Base-by-base conservation (phyloP, 352 stramenopile species). In the Pythium rishiriense region DNA sequence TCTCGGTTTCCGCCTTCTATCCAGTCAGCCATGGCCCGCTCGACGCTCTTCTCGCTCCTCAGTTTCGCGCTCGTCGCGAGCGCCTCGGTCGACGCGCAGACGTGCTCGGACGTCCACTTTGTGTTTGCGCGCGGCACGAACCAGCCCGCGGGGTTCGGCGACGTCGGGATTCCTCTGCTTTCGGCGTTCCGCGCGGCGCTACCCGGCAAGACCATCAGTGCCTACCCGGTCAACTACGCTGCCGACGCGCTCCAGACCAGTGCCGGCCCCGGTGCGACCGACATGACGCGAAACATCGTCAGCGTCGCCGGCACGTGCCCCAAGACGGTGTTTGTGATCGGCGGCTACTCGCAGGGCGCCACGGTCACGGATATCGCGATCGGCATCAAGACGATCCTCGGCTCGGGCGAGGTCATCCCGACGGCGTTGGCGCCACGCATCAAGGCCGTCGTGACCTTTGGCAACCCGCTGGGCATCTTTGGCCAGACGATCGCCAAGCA, bases 41-140 rank as follows among this genome's bases (percentile, higher is more conserved):
- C 45, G 9, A 8, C 45, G 26, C 45, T 17, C 10, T 51, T 24
- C 21, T 53, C 47, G 12, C 47, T 45, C 50, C n/a, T 57, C 50
- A 31, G n/a, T 4, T n/a, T 54, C 5, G 55, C 43, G 14, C 41
- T 62, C 19, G 6, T 29, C 55, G 55, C 28, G 4, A n/a, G 28
- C 25, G 41, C 24, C 31, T 21, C 8, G 28, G 33, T 28, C 12
- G 45, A 46, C 28, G 43, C 45, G 1, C 55, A 62, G 45, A 15
- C 33, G 10, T 60, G 55, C 42, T 26, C 45, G 55, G 45, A 54
- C 43, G 55, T 62, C 19, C 55, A 62, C 55, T 24, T 54, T 10
- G 55, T 81, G 24, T 80, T 76, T 28, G 67, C 73, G 25, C 64
- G 73, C n/a, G 73, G 73, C 15, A 81, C 60, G 19, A 64, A 62